phyloP scores from a whole-genome alignment of 1,284 basidiomycete species.

The Rhodotorula sp. region DNA sequence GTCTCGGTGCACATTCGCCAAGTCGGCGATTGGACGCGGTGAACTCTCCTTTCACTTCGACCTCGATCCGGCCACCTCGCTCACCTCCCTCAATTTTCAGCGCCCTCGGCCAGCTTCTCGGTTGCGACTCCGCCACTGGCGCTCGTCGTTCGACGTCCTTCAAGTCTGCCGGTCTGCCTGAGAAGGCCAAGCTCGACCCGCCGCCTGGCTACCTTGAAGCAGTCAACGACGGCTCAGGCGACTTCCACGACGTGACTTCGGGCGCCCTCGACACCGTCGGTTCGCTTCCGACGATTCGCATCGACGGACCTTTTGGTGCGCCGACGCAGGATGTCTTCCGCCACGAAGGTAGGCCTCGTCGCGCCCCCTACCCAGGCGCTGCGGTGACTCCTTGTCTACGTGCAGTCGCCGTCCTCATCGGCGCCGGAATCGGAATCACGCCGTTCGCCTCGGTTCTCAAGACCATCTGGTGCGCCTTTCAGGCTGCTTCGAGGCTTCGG shows the following conservation, averaged over 20 bases:
- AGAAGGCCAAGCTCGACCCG: not conserved
- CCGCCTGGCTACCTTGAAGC: conserved; percentile 43
- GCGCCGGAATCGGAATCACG: conserved; percentile 80
- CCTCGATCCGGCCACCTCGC: too few species aligned
- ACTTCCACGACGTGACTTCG: conserved; percentile 69
- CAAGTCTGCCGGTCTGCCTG: not conserved
- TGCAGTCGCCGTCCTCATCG: conserved; percentile 72
- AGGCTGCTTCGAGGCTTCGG: too few species aligned
- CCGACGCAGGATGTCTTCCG: conserved; percentile 86
- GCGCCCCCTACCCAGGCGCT: too few species aligned
- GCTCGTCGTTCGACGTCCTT: conserved; percentile 60
- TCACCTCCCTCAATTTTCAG: not conserved
- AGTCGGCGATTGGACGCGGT: conserved; percentile 78
- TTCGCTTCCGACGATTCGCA: conserved; percentile 65
- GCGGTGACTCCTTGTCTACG: too few species aligned
- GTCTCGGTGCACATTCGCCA: conserved; percentile 85
- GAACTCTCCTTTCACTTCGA: not conserved
- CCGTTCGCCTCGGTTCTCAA: conserved; percentile 88
- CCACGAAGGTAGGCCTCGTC: conserved; percentile 54
- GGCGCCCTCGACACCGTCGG: conserved; percentile 43
- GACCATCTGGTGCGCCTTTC: conserved; percentile 67
- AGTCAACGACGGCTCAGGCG: conserved; percentile 50
- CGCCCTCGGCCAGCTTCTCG: conserved; percentile 73
- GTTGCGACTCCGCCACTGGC: conserved; percentile 71
- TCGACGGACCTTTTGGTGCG: conserved; percentile 66